phyloP scores from a whole-genome alignment of 257 asterid genomes.

The Lantana camara region DNA sequence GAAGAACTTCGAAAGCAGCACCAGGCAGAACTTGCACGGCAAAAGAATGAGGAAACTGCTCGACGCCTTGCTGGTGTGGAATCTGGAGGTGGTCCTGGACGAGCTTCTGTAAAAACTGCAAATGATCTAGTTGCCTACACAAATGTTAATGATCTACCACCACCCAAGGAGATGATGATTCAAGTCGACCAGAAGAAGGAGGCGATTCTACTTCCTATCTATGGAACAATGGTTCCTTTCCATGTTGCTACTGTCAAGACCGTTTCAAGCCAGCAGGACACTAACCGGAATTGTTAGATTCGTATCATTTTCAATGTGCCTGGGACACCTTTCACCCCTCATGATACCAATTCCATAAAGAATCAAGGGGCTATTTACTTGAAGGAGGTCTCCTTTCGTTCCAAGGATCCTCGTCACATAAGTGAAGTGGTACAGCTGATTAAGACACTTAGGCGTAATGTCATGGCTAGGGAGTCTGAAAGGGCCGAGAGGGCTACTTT shows the following conservation, averaged over 20 bases:
- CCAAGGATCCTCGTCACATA: slow-evolving; percentile 74
- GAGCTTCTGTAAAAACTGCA: slow-evolving; percentile 38
- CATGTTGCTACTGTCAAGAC: slow-evolving; percentile 70
- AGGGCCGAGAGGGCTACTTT: slow-evolving; percentile 81
- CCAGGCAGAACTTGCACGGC: slow-evolving; percentile 82
- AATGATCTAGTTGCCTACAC: slow-evolving; percentile 62
- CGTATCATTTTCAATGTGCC: slow-evolving; percentile 77
- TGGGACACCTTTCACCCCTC: slow-evolving; percentile 70
- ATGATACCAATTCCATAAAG: slow-evolving; percentile 58
- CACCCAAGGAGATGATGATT: slow-evolving; percentile 63
- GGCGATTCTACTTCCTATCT: slow-evolving; percentile 64
- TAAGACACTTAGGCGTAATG: slow-evolving; percentile 63
- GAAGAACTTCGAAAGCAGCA: slow-evolving; percentile 78
- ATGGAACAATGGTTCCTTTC: slow-evolving; percentile 74
- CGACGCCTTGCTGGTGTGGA: slow-evolving; percentile 69
- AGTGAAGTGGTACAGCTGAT: slow-evolving; percentile 71
- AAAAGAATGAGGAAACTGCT: slow-evolving; percentile 74
- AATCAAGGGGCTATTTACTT: slow-evolving; percentile 57
- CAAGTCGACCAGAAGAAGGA: slow-evolving; percentile 76
- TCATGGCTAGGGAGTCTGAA: slow-evolving; percentile 74
- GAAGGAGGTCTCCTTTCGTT: slow-evolving; percentile 70
- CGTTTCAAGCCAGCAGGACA: slow-evolving; percentile 75
- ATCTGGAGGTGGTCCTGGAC: slow-evolving; percentile 41
- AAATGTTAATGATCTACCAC: slow-evolving; percentile 68
- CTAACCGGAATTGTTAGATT: slow-evolving; percentile 61